Base-by-base conservation (phyloP, 164 flowering plant species). In the Nymphaea colorata region DNA sequence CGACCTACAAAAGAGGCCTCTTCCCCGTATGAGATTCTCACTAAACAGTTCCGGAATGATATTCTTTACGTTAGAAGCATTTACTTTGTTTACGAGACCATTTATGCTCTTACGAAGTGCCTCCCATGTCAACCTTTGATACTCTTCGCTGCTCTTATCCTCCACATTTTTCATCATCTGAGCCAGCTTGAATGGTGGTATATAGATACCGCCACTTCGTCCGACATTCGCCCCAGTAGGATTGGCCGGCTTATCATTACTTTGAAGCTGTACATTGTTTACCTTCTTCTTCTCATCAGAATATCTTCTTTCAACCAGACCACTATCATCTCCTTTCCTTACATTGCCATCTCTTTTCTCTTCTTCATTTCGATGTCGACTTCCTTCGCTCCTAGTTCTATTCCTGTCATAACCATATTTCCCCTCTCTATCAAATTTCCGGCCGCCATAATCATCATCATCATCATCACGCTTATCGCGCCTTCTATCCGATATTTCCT, bases 91-190 rank as follows among this genome's bases (percentile, higher is more conserved):
- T 8, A 95, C 96, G 42, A 92, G 80, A 42, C 99, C 99, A 78
- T 92, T 92, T 4, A 95, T 92, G 73, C 96, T 89, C 79, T 95
- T 95, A 6, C 95, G 79, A 59, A 95, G 80, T 2, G 99, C 99
- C 79, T 92, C 98, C 99, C 99, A 95, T 0, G 99, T 90, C 77
- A 92, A 68, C 14, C 96, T 68, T 76, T 95, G 99, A 69, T 90
- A 92, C 73, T 92, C 94, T 1, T 66, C 65, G 66, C 99, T 90
- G 64, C 87, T 85, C 67, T 92, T 92, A 61, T 92, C 99, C 64
- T 92, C 64, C 0, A 88, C 82, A 16, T 89, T 94, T 62, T 84
- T 85, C 93, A 95, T 86, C 98, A 92, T 89, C 57, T 86, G 72
- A 0, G 97, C 96, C 74, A 95, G 73, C 82, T 84, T 90, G 66